phyloP scores from a whole-genome alignment of 768 basidiomycete genomes.

The Suillus subaureus region DNA sequence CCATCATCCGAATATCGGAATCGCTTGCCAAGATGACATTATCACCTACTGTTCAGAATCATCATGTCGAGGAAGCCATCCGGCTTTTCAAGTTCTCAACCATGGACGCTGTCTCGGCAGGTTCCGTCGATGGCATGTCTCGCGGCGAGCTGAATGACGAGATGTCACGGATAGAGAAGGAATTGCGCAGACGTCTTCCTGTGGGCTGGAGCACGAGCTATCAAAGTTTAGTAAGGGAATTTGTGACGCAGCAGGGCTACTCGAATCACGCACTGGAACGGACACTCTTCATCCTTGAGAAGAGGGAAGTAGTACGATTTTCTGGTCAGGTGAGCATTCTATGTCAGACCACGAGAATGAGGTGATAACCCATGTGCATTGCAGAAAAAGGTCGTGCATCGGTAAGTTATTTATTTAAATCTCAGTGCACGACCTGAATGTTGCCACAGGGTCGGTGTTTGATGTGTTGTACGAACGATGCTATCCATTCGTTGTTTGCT shows the following conservation, averaged over 20 bases:
- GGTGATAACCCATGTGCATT: slow-evolving; percentile 13
- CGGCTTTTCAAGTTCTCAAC: slow-evolving; percentile 98
- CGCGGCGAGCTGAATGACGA: slow-evolving; percentile 93
- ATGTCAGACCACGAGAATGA: background rate
- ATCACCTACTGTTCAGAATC: slow-evolving; percentile 79
- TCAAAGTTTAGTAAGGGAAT: slow-evolving; percentile 89
- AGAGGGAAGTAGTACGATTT: slow-evolving; percentile 93
- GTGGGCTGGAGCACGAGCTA: slow-evolving; percentile 98
- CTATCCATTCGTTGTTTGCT: background rate
- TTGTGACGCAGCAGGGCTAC: slow-evolving; percentile 91
- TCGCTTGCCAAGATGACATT: slow-evolving; percentile 94
- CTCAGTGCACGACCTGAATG: slow-evolving; percentile 7
- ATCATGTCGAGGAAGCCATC: slow-evolving; percentile 98
- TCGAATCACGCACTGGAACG: slow-evolving; percentile 89
- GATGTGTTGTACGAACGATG: background rate
- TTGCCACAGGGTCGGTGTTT: slow-evolving; percentile 33
- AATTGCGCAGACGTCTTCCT: slow-evolving; percentile 78
- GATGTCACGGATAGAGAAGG: slow-evolving; percentile 87
- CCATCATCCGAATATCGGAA: slow-evolving; percentile 98
- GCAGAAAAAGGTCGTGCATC: slow-evolving; percentile 60
- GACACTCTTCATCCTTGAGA: slow-evolving; percentile 90
- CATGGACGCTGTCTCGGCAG: slow-evolving; percentile 97
- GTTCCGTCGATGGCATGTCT: slow-evolving; percentile 90
- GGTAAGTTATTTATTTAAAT: slow-evolving; percentile 28
- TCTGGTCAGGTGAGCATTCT: slow-evolving; percentile 55